These are phyloP conservation scores for Penicillium goetzii DNA, from an alignment of 495 filamentous ascomycete species.

Conservation along the genomic window DNA sequence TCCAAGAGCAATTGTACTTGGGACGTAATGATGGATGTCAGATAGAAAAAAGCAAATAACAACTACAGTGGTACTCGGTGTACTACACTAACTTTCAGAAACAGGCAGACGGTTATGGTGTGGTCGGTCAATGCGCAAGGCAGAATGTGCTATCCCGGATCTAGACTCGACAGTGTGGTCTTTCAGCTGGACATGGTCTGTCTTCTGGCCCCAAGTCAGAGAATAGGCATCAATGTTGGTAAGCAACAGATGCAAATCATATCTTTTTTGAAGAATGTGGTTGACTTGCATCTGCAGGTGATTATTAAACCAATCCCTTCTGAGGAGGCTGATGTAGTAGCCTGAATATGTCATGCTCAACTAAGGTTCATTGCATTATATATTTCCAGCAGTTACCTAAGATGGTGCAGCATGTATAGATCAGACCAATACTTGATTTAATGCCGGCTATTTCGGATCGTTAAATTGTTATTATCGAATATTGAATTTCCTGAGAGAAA, in stretches of 20 bases:
- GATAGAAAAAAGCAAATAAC: not conserved
- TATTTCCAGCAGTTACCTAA: not conserved
- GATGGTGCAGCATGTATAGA: not conserved
- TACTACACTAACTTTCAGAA: not conserved
- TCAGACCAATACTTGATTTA: not conserved
- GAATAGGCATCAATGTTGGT: slow-evolving; percentile 15
- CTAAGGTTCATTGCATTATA: not conserved
- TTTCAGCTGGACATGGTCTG: slow-evolving; percentile 26
- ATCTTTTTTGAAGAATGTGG: not conserved
- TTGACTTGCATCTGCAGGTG: not conserved
- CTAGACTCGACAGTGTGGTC: slow-evolving; percentile 10
- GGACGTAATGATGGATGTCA: not conserved
- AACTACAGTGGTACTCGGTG: not conserved
- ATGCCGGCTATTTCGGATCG: too few species aligned
- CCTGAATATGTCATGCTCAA: not conserved
- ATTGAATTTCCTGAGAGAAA: too few species aligned
- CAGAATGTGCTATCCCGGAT: slow-evolving; percentile 20
- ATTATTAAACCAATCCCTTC: not conserved
- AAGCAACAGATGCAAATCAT: not conserved
- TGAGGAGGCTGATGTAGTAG: not conserved
- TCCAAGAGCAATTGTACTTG: not conserved
- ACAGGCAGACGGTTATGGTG: slow-evolving; percentile 15
- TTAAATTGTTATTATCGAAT: too few species aligned
- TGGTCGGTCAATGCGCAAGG: slow-evolving; percentile 31
- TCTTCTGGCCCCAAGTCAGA: not conserved